Base-by-base conservation (phyloP, 1,139 yeast species). In the Protomyces inundatus region DNA sequence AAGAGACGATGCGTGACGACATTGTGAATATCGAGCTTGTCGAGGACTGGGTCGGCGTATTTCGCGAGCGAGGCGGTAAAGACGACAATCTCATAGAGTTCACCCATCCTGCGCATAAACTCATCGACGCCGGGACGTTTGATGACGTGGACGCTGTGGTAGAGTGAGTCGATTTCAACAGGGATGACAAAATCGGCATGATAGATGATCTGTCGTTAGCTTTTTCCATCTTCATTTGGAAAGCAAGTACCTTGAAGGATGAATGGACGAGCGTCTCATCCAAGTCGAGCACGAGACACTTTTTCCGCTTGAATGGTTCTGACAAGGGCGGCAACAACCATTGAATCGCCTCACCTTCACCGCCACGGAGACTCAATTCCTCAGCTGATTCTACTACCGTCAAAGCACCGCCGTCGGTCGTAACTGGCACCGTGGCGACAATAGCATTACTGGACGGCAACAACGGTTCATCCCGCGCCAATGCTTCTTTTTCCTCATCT, bases 41-140 rank as follows among this genome's bases (percentile, higher is more conserved):
- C 96, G 68, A 93, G 80, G 68, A 93, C 79, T 6, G 99, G 98
- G 74, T 93, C 97, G 53, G 98, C 98, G 73, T 93, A 93, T 73
- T 95, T 85, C 70, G 93, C 83, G 16, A 93, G 98, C 48, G 96
- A 87, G 3, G 98, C 98, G 0, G 99, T 93, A 74, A 93, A 93
- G 4, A 93, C 96, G 45, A 95, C 98, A 66, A 93, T 96, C 76
- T 93, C 99, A 73, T 81, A 93, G 73, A 91, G 76, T 73, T 89
- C 81, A 34, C 98, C 96, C 56, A 93, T 96, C 68, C 83, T 81
- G 69, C 78, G 80, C 79, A 93, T 80, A 72, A 95, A 93, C 73
- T 89, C 95, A 75, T 93, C 98, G 59, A 95, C 98, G 0, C 98
- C 98, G 0, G 99, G 99, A 71, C 99, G 83, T 73, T 95, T 93